Percentiles rank a stretch among this genome's conserved stretches.
phyloP scores from a whole-genome alignment of 495 filamentous ascomycete genomes.

The Aspergillus egyptiacus region DNA sequence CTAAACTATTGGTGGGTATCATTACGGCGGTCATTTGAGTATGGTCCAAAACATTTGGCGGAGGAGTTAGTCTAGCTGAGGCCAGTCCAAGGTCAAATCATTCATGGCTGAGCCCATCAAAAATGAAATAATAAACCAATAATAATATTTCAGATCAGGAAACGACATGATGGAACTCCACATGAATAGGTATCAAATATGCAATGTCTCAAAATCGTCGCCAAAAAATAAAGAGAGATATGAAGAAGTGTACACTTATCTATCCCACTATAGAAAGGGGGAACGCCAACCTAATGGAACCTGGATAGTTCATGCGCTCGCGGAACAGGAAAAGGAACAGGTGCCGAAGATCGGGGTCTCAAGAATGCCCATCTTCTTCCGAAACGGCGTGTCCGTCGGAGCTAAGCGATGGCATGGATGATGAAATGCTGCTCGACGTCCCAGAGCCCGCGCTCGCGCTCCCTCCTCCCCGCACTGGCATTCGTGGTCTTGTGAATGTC shows the following conservation, averaged over 20 bases:
- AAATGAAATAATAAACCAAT: neutral
- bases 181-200: neutral
- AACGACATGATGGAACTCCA: neutral
- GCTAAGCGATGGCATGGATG: constrained; percentile 17
- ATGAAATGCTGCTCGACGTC: constrained; percentile 33
- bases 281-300: too few relatives aligned
- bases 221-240: too few relatives aligned
- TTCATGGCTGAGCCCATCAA: too few relatives aligned
- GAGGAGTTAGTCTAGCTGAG: too few relatives aligned
- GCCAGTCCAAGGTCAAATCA: neutral
- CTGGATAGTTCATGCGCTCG: neutral
- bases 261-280: neutral
- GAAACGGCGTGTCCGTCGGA: constrained; percentile 22
- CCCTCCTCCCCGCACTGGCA: constrained; percentile 31
- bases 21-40: too few relatives aligned
- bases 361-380: constrained; percentile 20
- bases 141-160: neutral
- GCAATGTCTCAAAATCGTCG: neutral
- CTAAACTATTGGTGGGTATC: too few relatives aligned
- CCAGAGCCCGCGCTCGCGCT: constrained; percentile 31
- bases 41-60: too few relatives aligned
- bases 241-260: too few relatives aligned
- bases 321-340: neutral
- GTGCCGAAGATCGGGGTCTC: too few relatives aligned
- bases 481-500: constrained; percentile 34